A percentile compares a stretch with the other conserved stretches of the same genome.
Evolutionary conservation across 371 early-diverging fungal species (phyloP).

Genomic region (Mortierella sp.): DNA sequence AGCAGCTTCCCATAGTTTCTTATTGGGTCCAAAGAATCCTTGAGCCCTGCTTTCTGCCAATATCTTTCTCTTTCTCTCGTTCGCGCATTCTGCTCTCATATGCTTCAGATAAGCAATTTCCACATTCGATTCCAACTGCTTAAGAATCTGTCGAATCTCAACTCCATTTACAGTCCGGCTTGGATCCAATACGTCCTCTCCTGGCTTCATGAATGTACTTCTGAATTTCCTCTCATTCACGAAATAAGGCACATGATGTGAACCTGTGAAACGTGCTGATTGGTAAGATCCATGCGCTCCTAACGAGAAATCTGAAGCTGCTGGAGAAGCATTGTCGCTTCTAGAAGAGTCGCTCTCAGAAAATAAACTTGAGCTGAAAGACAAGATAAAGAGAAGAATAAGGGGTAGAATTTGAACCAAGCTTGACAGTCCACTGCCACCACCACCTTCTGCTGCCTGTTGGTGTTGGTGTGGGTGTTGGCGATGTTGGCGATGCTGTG

Average conservation of each 20-base stretch:
- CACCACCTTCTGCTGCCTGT: conserved; percentile 22
- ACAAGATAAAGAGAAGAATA: conserved; percentile 38
- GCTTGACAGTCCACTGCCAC: conserved; percentile 18
- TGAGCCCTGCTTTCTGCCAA: conserved; percentile 34
- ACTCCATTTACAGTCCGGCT: conserved; percentile 14
- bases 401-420: conserved; percentile 38
- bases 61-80: conserved; percentile 27
- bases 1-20: conserved; percentile 33
- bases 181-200: conserved; percentile 11
- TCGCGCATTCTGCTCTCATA: conserved; percentile 18
- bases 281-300: conserved; percentile 28
- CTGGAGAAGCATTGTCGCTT: not conserved
- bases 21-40: conserved; percentile 41
- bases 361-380: conserved; percentile 30
- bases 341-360: conserved; percentile 22
- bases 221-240: conserved; percentile 41
- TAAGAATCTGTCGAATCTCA: conserved; percentile 21
- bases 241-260: conserved; percentile 38
- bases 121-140: conserved; percentile 32
- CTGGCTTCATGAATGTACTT: conserved; percentile 23
- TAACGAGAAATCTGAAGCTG: conserved; percentile 31
- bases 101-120: conserved; percentile 24
- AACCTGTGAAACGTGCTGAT: conserved; percentile 24
- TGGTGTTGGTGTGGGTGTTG: conserved; percentile 28
- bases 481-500: conserved; percentile 24